These are phyloP conservation scores for Nadsonia fulvescens DNA, from an alignment of 805 yeast genomes.

Conservation along the genomic window DNA sequence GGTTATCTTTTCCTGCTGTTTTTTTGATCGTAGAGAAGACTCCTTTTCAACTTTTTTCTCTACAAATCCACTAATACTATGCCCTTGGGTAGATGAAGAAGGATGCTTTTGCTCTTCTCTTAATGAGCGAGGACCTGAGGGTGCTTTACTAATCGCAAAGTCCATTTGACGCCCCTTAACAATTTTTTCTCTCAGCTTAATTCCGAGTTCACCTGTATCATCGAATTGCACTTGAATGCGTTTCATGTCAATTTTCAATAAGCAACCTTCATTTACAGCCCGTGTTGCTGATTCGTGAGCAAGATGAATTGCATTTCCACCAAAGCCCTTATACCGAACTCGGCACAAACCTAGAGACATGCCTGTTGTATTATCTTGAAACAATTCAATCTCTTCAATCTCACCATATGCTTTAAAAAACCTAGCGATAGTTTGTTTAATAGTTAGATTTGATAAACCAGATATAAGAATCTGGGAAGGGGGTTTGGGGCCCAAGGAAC, in stretches of 20 bases:
- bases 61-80: neutral
- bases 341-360: constrained; percentile 60
- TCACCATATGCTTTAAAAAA: constrained; percentile 42
- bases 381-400: constrained; percentile 36
- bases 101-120: constrained; percentile 5
- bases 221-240: constrained; percentile 19
- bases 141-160: too few relatives aligned
- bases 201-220: constrained; percentile 19
- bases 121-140: too few relatives aligned
- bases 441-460: constrained; percentile 30
- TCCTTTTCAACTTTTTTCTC: neutral
- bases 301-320: constrained; percentile 25
- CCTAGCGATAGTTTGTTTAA: constrained; percentile 7
- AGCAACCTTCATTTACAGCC: constrained; percentile 26
- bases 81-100: constrained; percentile 2
- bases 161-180: constrained; percentile 4
- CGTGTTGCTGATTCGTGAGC: constrained; percentile 29
- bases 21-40: constrained; percentile 1
- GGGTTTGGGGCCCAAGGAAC: constrained; percentile 64
- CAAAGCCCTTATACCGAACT: constrained; percentile 46
- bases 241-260: constrained; percentile 35
- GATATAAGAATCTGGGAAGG: constrained; percentile 50
- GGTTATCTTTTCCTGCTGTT: constrained; percentile 1
- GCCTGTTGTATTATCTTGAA: constrained; percentile 58
- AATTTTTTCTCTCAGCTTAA: constrained; percentile 9